Evolutionary conservation across 768 basidiomycete species (phyloP).

Genomic region (Auricularia auricula-judae): DNA sequence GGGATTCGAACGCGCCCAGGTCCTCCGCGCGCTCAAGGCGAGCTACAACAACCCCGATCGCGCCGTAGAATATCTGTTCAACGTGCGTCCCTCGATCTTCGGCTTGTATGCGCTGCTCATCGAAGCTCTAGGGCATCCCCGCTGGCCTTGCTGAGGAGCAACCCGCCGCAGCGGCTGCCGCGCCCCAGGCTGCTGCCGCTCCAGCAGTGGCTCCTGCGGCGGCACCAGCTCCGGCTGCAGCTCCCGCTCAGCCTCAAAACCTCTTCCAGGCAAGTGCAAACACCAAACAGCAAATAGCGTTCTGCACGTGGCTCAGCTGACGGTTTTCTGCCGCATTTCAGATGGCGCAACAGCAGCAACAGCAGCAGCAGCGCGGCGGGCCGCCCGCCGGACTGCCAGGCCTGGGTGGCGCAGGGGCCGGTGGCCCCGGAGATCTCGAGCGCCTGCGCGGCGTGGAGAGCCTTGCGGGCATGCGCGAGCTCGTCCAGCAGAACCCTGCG

Average conservation of each 20-base stretch:
- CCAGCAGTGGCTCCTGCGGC: constrained; percentile 27
- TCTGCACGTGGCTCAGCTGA: not conserved
- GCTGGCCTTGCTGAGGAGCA: constrained; percentile 47
- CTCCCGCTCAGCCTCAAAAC: constrained; percentile 57
- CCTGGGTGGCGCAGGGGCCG: constrained; percentile 19
- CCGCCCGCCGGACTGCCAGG: constrained; percentile 10
- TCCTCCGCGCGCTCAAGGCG: constrained; percentile 75
- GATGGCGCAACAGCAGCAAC: constrained; percentile 58
- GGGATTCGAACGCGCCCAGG: constrained; percentile 85
- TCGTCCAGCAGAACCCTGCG: constrained; percentile 67
- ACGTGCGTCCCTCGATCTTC: constrained; percentile 28
- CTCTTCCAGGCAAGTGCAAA: constrained; percentile 59
- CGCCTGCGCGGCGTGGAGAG: constrained; percentile 49
- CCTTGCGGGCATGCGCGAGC: constrained; percentile 59
- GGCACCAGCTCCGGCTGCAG: constrained; percentile 21
- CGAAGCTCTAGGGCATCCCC: constrained; percentile 59
- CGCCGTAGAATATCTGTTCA: constrained; percentile 97
- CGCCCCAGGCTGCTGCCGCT: constrained; percentile 21
- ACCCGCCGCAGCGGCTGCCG: constrained; percentile 13
- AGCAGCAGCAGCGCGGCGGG: constrained; percentile 33
- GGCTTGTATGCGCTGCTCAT: constrained; percentile 6
- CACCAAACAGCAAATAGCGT: not conserved
- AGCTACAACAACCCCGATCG: constrained; percentile 97
- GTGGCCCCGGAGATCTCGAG: constrained; percentile 20
- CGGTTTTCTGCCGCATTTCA: constrained; percentile 16